A percentile compares a stretch with the other conserved stretches of the same genome.
These are phyloP conservation scores for Ormosia emarginata DNA, from an alignment of 306 rosid genomes.

Conservation along the genomic window DNA sequence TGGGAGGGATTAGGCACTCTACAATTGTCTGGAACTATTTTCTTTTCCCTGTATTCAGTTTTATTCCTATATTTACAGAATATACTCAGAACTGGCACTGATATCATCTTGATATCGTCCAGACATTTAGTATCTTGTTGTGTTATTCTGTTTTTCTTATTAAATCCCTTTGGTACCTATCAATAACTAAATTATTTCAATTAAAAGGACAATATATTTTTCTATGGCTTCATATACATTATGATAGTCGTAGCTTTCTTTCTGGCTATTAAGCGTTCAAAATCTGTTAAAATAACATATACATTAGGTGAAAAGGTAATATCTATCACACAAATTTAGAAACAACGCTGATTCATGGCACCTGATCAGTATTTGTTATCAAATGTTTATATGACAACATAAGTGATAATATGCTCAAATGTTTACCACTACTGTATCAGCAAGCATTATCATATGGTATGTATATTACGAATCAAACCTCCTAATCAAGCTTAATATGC, in stretches of 20 bases:
- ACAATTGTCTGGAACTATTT: too few relatives aligned
- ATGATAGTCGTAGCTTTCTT: not conserved
- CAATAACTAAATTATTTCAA: not conserved
- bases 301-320: not conserved
- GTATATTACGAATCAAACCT: constrained; percentile 9
- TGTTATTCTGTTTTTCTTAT: too few relatives aligned
- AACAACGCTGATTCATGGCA: not conserved
- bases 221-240: not conserved
- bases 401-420: not conserved
- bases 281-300: not conserved
- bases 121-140: too few relatives aligned
- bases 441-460: not conserved
- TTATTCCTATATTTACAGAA: too few relatives aligned
- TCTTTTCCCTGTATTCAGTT: too few relatives aligned
- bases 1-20: too few relatives aligned
- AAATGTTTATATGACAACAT: not conserved
- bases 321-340: not conserved
- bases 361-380: constrained; percentile 9
- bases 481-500: constrained; percentile 12
- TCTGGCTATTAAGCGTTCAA: not conserved
- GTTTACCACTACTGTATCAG: not conserved
- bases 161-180: too few relatives aligned
- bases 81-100: too few relatives aligned
- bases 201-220: not conserved
- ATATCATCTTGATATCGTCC: too few relatives aligned